These are phyloP conservation scores for Auriculariales sp. DNA, from an alignment of 768 basidiomycete species.

Conservation along the genomic window DNA sequence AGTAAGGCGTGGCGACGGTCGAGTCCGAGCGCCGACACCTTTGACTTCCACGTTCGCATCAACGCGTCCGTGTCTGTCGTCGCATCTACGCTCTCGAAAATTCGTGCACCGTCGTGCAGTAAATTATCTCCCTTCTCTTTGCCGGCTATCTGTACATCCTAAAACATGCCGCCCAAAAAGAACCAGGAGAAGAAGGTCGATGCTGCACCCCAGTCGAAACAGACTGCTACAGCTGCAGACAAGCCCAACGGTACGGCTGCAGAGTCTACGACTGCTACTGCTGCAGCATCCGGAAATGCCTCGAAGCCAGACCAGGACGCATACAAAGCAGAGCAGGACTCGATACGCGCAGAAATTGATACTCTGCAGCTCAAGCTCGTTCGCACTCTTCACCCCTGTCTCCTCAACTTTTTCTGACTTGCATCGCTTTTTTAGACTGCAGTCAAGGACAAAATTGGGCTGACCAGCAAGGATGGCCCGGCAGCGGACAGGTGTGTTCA, in stretches of 20 bases:
- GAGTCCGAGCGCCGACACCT: too few species aligned
- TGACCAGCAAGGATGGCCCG: constrained; percentile 42
- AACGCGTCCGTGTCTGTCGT: too few species aligned
- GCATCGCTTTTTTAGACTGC: constrained; percentile 29
- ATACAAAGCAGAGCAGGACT: constrained; percentile 79
- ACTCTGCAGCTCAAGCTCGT: constrained; percentile 67
- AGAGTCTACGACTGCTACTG: constrained; percentile 12
- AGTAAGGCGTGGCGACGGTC: too few species aligned
- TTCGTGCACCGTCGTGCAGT: too few species aligned
- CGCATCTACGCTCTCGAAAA: background rate
- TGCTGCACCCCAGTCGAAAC: constrained; percentile 5
- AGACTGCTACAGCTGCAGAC: background rate
- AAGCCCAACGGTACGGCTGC: constrained; percentile 7
- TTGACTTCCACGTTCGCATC: too few species aligned
- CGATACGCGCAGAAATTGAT: constrained; percentile 73
- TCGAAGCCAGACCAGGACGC: constrained; percentile 69
- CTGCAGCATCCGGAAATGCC: constrained; percentile 15
- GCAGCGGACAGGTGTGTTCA: constrained; percentile 39
- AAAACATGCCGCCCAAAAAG: constrained; percentile 8
- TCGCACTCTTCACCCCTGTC: constrained; percentile 20
- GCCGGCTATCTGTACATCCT: constrained; percentile 6
- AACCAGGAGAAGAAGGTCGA: constrained; percentile 6
- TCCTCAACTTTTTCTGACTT: background rate
- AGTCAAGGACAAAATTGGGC: constrained; percentile 62
- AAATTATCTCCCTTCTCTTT: constrained; percentile 1